Evolutionary conservation across 768 basidiomycete species (phyloP).

Genomic region (Infundibulicybe gibba): DNA sequence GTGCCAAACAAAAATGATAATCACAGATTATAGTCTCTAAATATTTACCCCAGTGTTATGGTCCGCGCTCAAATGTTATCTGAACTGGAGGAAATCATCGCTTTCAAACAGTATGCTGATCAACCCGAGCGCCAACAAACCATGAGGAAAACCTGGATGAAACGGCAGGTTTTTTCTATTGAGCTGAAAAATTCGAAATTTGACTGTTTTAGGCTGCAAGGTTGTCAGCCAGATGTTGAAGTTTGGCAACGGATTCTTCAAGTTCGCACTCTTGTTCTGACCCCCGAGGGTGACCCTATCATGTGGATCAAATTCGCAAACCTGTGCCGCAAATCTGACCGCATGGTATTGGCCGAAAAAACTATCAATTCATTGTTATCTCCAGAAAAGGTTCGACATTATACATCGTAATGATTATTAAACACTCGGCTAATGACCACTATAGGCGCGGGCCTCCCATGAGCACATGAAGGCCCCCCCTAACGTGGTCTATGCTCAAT

Average conservation of each 20-base stretch:
- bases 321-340: slow-evolving; percentile 90
- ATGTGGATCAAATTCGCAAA: slow-evolving; percentile 99
- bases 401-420: not conserved
- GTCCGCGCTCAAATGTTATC: slow-evolving; percentile 98
- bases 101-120: slow-evolving; percentile 92
- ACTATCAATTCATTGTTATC: slow-evolving; percentile 90
- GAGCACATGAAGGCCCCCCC: slow-evolving; percentile 80
- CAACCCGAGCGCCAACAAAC: slow-evolving; percentile 89
- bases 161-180: slow-evolving; percentile 54
- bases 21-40: slow-evolving; percentile 1
- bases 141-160: slow-evolving; percentile 97
- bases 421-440: not conserved
- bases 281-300: slow-evolving; percentile 88
- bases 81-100: slow-evolving; percentile 95
- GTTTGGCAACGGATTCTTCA: slow-evolving; percentile 98
- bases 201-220: slow-evolving; percentile 62
- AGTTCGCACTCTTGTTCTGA: slow-evolving; percentile 90
- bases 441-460: slow-evolving; percentile 41
- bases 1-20: slow-evolving; percentile 19
- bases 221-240: slow-evolving; percentile 97
- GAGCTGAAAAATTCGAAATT: not conserved
- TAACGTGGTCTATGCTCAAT: slow-evolving; percentile 92
- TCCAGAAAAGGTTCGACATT: slow-evolving; percentile 53
- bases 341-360: slow-evolving; percentile 94
- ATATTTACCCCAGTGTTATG: slow-evolving; percentile 60